Percentiles rank a stretch among this genome's conserved stretches.
phyloP scores from a whole-genome alignment of 176 grass and related monocot species.

The Oryza glumipatula region DNA sequence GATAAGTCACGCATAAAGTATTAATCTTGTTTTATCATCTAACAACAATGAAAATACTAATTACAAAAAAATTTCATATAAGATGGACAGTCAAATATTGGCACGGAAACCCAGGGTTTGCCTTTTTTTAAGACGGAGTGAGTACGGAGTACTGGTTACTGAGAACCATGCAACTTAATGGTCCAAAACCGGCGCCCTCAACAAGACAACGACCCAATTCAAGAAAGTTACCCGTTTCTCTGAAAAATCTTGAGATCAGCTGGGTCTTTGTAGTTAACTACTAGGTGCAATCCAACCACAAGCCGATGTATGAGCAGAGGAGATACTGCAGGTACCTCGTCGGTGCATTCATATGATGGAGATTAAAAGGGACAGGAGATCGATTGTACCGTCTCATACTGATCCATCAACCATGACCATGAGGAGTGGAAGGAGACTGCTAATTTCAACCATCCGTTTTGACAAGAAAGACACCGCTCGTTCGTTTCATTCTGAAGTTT shows the following conservation, averaged over 20 bases:
- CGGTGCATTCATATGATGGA: conserved; percentile 11
- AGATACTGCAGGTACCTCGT: neutral
- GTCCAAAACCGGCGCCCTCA: neutral
- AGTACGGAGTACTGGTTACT: too few relatives aligned
- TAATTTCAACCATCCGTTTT: neutral
- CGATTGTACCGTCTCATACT: neutral
- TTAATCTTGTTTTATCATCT: too few relatives aligned
- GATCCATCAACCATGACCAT: neutral
- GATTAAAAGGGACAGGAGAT: neutral
- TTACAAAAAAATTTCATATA: too few relatives aligned
- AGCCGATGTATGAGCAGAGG: neutral
- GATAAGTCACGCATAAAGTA: too few relatives aligned
- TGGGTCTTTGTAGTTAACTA: neutral
- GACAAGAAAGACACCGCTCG: neutral
- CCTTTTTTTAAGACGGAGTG: too few relatives aligned
- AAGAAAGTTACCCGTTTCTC: neutral
- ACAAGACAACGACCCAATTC: neutral
- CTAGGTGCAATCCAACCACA: neutral
- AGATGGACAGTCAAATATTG: too few relatives aligned
- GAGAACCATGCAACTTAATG: too few relatives aligned
- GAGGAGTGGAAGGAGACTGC: neutral
- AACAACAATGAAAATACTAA: too few relatives aligned
- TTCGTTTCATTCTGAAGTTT: neutral
- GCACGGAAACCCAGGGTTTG: too few relatives aligned
- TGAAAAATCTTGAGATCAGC: neutral